phyloP scores from a whole-genome alignment of 371 early-diverging fungal species.

The Coemansia sp. region DNA sequence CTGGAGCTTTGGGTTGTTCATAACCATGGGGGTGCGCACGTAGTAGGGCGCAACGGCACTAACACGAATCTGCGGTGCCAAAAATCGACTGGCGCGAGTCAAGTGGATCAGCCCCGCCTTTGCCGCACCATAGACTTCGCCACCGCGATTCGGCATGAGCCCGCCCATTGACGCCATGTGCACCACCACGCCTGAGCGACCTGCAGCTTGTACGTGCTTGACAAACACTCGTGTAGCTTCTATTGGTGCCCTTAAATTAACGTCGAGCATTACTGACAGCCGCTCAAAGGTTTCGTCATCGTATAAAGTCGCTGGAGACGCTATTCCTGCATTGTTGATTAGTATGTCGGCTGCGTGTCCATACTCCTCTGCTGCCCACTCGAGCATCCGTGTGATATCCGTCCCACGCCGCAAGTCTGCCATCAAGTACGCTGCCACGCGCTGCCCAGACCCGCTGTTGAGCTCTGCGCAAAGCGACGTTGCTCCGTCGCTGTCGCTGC shows the following conservation, averaged over 20 bases:
- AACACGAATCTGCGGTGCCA: conserved; percentile 32
- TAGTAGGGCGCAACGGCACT: conserved; percentile 41
- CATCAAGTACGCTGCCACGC: conserved; percentile 12
- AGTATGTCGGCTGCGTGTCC: conserved; percentile 26
- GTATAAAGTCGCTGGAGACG: conserved; percentile 31
- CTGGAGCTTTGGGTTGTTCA: conserved; percentile 35
- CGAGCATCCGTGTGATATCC: conserved; percentile 18
- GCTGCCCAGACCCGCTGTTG: not conserved
- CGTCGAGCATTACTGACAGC: conserved; percentile 15
- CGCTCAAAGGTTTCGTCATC: conserved; percentile 29
- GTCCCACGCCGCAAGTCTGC: conserved; percentile 14
- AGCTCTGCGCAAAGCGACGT: conserved; percentile 15
- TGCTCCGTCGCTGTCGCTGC: not conserved
- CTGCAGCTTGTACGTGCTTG: not conserved
- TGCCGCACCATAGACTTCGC: conserved; percentile 45
- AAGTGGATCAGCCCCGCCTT: conserved; percentile 38
- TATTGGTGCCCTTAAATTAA: conserved; percentile 41
- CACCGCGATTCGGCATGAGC: conserved; percentile 32
- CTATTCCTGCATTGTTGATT: conserved; percentile 41
- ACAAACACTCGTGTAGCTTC: conserved; percentile 33
- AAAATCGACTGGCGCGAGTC: conserved; percentile 26
- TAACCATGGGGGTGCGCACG: conserved; percentile 41
- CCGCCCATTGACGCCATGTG: conserved; percentile 46
- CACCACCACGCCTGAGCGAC: conserved; percentile 17
- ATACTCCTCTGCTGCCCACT: conserved; percentile 16